phyloP scores from a whole-genome alignment of 2,329 filamentous ascomycete genomes.

The Aureobasidium sp. region DNA sequence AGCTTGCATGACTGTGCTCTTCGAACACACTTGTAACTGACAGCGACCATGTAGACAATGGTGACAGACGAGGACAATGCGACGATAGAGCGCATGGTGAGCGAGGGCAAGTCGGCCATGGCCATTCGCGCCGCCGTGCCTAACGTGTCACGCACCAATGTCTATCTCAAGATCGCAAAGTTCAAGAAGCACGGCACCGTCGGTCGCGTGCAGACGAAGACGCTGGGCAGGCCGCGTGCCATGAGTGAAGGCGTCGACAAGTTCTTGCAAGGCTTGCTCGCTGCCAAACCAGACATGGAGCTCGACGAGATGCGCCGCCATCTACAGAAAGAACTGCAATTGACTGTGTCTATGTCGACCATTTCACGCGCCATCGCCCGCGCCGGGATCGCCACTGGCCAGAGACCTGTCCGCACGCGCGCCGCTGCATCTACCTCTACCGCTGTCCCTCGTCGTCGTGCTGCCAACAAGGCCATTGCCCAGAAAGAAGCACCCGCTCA shows the following conservation, averaged over 20 bases:
- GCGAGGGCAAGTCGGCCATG: conserved; percentile 12
- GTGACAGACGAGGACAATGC: conserved; percentile 15
- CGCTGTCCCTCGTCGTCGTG: not conserved
- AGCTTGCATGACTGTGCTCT: not conserved
- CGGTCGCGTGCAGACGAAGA: conserved; percentile 15
- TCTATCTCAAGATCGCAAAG: conserved; percentile 17
- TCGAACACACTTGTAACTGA: not conserved
- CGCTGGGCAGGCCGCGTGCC: conserved; percentile 14
- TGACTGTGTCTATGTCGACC: conserved; percentile 16
- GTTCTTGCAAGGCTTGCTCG: conserved; percentile 15
- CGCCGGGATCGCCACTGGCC: not conserved
- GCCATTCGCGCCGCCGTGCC: conserved; percentile 17
- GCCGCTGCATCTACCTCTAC: not conserved
- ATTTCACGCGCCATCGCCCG: conserved; percentile 15
- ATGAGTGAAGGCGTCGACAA: conserved; percentile 15
- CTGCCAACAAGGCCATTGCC: not conserved
- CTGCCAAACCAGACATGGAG: conserved; percentile 16
- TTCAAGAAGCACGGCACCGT: conserved; percentile 17
- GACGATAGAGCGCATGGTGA: conserved; percentile 15
- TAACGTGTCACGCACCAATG: conserved; percentile 16
- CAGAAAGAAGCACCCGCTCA: not conserved
- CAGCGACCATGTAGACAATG: conserved; percentile 6
- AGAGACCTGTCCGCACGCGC: conserved; percentile 5
- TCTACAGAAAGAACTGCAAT: conserved; percentile 6
- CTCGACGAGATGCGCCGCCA: conserved; percentile 17